These are phyloP conservation scores for Phytophthora idaei DNA, from an alignment of 352 stramenopile species.

Conservation along the genomic window DNA sequence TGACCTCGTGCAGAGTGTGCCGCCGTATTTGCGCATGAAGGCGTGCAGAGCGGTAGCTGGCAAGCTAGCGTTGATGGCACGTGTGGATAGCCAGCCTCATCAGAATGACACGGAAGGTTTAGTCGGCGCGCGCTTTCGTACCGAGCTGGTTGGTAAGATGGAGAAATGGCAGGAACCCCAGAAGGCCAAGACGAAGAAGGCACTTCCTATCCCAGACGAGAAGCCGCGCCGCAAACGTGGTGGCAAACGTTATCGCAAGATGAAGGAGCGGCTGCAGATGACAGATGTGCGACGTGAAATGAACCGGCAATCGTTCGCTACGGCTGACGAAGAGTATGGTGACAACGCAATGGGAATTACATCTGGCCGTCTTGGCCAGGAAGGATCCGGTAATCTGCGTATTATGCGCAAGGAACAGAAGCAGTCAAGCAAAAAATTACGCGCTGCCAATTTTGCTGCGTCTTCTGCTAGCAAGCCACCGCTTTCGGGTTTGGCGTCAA, in stretches of 20 bases:
- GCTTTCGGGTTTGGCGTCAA: conserved; percentile 93
- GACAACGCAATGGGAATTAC: conserved; percentile 99
- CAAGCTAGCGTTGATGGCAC: conserved; percentile 90
- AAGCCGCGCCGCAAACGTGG: conserved; percentile 95
- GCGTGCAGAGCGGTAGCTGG: conserved; percentile 92
- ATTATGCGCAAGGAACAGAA: conserved; percentile 91
- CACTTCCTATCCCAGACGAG: conserved; percentile 95
- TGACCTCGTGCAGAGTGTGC: conserved; percentile 92
- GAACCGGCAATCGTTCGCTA: conserved; percentile 96
- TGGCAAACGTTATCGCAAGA: conserved; percentile 94
- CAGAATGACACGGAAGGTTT: conserved; percentile 63
- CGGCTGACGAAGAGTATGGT: conserved; percentile 95
- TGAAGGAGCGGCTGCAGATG: conserved; percentile 98
- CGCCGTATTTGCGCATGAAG: conserved; percentile 94
- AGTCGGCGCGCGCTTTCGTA: conserved; percentile 86
- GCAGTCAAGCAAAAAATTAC: conserved; percentile 93
- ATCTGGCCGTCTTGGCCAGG: conserved; percentile 89
- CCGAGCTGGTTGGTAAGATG: conserved; percentile 95
- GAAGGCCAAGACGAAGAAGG: conserved; percentile 97
- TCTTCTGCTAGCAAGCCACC: conserved; percentile 51
- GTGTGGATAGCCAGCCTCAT: conserved; percentile 92
- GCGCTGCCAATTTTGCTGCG: conserved; percentile 85
- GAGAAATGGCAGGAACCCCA: conserved; percentile 97
- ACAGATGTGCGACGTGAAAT: conserved; percentile 97
- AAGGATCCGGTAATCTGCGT: conserved; percentile 89